Conservation (phyloP, 2,329 filamentous ascomycete genomes). For the Colletotrichum tropicicola region DNA sequence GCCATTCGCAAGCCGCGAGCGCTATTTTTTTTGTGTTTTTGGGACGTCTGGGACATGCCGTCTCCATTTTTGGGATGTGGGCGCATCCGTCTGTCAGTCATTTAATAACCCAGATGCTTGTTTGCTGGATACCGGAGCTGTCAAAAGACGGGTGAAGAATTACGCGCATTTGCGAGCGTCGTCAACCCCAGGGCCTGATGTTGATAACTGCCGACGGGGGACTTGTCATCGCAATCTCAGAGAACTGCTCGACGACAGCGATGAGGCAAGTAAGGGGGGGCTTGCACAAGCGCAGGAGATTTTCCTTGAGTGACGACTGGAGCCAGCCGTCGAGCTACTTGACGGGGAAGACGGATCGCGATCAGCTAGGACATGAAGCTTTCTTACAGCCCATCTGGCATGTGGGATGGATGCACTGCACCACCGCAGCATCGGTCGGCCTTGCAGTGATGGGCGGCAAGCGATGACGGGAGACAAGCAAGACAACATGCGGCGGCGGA, state of each 20-base stretch:
- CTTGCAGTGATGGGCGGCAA: background rate
- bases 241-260: background rate
- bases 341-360: constrained; percentile 13
- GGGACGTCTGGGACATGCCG: constrained; percentile 1
- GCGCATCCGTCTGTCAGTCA: background rate
- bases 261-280: background rate
- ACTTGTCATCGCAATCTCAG: background rate
- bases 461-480: constrained; percentile 10
- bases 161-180: no score
- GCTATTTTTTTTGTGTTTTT: background rate
- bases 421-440: background rate
- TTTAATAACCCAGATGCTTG: constrained; percentile 17
- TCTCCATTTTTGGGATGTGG: constrained; percentile 18
- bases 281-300: constrained; percentile 4
- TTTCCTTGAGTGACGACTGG: background rate
- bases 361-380: constrained; percentile 12
- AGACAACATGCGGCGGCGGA: constrained; percentile 29
- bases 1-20: background rate
- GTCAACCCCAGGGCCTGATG: background rate
- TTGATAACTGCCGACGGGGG: background rate
- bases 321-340: background rate
- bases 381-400: background rate
- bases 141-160: no score
- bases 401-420: background rate
- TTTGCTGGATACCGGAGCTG: constrained; percentile 14